Base-by-base conservation (phyloP, 805 yeast species). In the Clavispora fructus region DNA sequence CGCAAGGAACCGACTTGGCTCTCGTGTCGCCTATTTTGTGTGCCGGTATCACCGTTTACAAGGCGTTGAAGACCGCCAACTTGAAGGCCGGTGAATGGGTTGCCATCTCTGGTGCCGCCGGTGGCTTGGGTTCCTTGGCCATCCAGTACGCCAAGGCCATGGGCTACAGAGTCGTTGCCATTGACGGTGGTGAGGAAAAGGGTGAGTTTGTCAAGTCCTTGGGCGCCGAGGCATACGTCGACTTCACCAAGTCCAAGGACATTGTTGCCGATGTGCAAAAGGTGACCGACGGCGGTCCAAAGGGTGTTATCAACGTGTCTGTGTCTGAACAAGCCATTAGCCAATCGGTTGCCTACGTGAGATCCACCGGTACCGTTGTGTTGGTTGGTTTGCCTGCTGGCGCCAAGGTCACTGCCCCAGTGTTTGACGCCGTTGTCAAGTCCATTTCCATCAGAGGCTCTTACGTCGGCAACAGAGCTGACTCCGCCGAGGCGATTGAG, bases 31-130 rank as follows among this genome's bases (percentile, higher is more conserved):
- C 96, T 58, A 81, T 87, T 62, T 78, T 88, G 61, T 87, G 96
- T 73, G 96, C 95, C 32, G 96, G 96, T 69, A 82, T 87, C 67
- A 87, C 96, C 35, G 95, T 86, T 48, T 87, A 87, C 83, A 87
- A 87, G 76, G 96, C 95, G 39, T 74, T 87, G 64, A 87, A 87
- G 77, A 84, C 87, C 39, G 87, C 95, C 45, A 78, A 78, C 47
- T 71, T 83, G 60, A 63, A 56, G 49, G 79, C 89, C 49, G 90
- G 90, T 56, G 77, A 85, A 58, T 83, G 87, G 87, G 83, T 84
- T 49, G 85, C 86, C 56, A 69, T 84, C 56, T 79, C 86, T 48
- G 91, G 91, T 67, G 89, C 89, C 45, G 88, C 83, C 59, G 88
- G 90, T 64, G 90, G 90, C 53, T 78, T 84, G 59, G 91, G 91